Evolutionary conservation across 2,329 filamentous ascomycete genomes (phyloP).

Genomic region (Penicillium sp.): DNA sequence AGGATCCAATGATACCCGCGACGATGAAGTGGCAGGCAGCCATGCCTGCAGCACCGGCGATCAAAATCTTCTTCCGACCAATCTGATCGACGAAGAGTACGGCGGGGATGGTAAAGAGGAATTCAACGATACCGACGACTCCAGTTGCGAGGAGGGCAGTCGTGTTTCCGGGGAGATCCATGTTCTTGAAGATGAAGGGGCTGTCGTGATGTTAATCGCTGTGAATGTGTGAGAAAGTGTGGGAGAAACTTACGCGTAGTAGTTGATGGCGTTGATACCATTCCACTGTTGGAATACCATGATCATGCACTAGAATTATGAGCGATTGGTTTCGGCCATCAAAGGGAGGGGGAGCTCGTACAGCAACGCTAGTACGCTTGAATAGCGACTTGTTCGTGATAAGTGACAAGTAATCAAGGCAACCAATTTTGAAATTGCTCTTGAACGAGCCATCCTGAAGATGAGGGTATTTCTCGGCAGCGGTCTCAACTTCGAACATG

Average conservation of each 20-base stretch:
- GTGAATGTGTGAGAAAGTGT: no score
- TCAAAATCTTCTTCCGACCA: conserved; percentile 32
- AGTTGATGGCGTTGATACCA: conserved; percentile 15
- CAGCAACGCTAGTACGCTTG: conserved; percentile 48
- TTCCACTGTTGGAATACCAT: conserved; percentile 14
- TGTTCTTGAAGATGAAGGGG: conserved; percentile 23
- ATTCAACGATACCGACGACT: conserved; percentile 30
- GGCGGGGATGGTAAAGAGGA: conserved; percentile 30
- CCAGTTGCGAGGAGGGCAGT: conserved; percentile 29
- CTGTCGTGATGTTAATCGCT: background rate
- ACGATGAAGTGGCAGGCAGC: conserved; percentile 66
- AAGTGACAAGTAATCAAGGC: conserved; percentile 10
- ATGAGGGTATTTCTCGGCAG: conserved; percentile 66
- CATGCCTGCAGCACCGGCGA: conserved; percentile 63
- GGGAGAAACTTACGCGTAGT: conserved; percentile 6
- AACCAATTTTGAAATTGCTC: conserved; percentile 18
- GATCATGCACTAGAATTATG: conserved; percentile 4
- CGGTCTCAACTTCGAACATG: conserved; percentile 69
- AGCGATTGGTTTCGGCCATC: conserved; percentile 24
- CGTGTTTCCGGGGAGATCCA: conserved; percentile 28
- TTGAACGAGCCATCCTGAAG: conserved; percentile 63
- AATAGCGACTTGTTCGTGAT: conserved; percentile 45
- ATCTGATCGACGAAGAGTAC: conserved; percentile 34
- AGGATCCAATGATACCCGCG: conserved; percentile 62
- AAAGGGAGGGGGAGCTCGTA: conserved; percentile 44